These are phyloP conservation scores for Urtica urens DNA, from an alignment of 306 rosid genomes.

Conservation along the genomic window DNA sequence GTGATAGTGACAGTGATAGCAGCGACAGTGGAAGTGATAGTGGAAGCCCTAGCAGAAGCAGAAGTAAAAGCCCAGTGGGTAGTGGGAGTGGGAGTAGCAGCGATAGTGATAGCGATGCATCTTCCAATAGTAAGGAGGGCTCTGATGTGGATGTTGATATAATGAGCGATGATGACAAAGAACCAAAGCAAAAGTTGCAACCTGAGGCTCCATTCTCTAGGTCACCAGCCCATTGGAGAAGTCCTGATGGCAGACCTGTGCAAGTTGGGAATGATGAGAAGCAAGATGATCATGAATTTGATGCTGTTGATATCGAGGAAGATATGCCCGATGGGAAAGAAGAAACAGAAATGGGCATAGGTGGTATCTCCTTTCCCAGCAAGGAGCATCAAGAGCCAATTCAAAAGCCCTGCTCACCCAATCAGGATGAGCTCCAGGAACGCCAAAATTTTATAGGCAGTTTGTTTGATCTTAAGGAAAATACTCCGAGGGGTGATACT, in stretches of 20 bases:
- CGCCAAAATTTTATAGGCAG: slow-evolving; percentile 50
- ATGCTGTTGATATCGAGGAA: slow-evolving; percentile 64
- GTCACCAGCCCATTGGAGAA: slow-evolving; percentile 32
- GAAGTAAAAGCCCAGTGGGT: slow-evolving; percentile 63
- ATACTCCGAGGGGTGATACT: slow-evolving; percentile 33
- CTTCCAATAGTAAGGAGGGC: slow-evolving; percentile 81
- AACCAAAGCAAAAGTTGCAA: slow-evolving; percentile 46
- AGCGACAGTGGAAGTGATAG: slow-evolving; percentile 82
- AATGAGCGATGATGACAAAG: slow-evolving; percentile 94
- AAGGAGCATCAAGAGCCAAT: slow-evolving; percentile 25
- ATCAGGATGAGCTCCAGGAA: slow-evolving; percentile 42
- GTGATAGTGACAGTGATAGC: slow-evolving; percentile 85
- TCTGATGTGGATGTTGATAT: slow-evolving; percentile 96
- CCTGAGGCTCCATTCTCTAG: slow-evolving; percentile 34
- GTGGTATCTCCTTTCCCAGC: slow-evolving; percentile 17
- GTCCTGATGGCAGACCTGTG: slow-evolving; percentile 43
- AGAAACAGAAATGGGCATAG: slow-evolving; percentile 31
- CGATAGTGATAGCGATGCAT: slow-evolving; percentile 86
- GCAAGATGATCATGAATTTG: slow-evolving; percentile 55
- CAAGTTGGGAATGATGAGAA: slow-evolving; percentile 44
- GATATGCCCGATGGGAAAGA: slow-evolving; percentile 41
- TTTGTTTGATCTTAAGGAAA: slow-evolving; percentile 58
- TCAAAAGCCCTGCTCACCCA: slow-evolving; percentile 37
- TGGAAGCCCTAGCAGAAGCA: slow-evolving; percentile 78
- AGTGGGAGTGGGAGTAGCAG: slow-evolving; percentile 79